A percentile compares a stretch with the other conserved stretches of the same genome.
phyloP scores from a whole-genome alignment of 2,329 filamentous ascomycete species.

The Ceratocystis lukuohia region DNA sequence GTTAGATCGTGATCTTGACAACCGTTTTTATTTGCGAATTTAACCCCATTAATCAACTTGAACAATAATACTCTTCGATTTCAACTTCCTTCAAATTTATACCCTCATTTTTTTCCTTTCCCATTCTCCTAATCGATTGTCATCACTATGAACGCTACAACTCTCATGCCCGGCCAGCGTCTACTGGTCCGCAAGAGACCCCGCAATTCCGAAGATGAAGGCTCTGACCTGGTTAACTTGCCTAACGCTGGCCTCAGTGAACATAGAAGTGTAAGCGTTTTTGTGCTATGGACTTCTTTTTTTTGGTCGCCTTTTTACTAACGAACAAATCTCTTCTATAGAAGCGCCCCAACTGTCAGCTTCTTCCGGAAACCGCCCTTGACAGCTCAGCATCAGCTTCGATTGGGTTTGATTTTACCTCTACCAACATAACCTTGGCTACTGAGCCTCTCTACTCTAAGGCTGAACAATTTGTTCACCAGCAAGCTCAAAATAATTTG shows the following conservation, averaged over 20 bases:
- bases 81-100: background rate
- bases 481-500: slow-evolving; percentile 16
- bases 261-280: slow-evolving; percentile 19
- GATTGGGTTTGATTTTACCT: slow-evolving; percentile 8
- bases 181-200: slow-evolving; percentile 18
- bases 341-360: slow-evolving; percentile 19
- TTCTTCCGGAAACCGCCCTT: background rate
- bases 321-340: background rate
- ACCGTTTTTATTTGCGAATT: background rate
- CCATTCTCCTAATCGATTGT: background rate
- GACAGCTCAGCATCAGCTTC: background rate
- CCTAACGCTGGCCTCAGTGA: slow-evolving; percentile 14
- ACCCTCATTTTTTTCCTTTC: background rate
- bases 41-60: background rate
- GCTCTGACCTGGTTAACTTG: slow-evolving; percentile 6
- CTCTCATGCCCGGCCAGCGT: slow-evolving; percentile 13
- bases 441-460: slow-evolving; percentile 26
- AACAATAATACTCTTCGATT: background rate
- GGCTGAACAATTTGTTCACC: slow-evolving; percentile 20
- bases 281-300: background rate
- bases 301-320: slow-evolving; percentile 1
- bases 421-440: slow-evolving; percentile 39
- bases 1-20: slow-evolving; percentile 9
- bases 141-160: slow-evolving; percentile 11
- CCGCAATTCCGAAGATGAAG: slow-evolving; percentile 17